phyloP scores from a whole-genome alignment of 2,329 filamentous ascomycete species.

The Colletotrichum zoysiae region DNA sequence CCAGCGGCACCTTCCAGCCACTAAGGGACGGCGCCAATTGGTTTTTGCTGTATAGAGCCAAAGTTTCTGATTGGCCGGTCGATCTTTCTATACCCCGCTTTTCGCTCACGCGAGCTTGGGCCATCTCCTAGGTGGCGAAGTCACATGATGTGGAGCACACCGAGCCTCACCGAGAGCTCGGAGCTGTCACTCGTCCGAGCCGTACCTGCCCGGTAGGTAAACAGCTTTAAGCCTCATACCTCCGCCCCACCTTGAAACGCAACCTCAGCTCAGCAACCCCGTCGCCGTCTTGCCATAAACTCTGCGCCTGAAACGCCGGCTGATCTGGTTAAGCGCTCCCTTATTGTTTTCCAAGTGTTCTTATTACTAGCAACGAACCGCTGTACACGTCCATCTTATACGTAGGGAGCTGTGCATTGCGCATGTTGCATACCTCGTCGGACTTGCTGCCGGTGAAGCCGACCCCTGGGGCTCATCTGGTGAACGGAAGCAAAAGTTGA shows the following conservation, averaged over 20 bases:
- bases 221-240: constrained; percentile 30
- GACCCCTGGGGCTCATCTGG: too few relatives aligned
- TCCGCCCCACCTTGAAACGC: constrained; percentile 29
- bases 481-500: not conserved
- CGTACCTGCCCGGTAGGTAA: not conserved
- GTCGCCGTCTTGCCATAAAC: constrained; percentile 9
- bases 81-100: constrained; percentile 20
- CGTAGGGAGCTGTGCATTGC: too few relatives aligned
- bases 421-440: too few relatives aligned
- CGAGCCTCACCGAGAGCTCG: constrained; percentile 33
- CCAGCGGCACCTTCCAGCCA: constrained; percentile 34
- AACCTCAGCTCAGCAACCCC: constrained; percentile 6
- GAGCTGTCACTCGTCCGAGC: constrained; percentile 29
- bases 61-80: constrained; percentile 24
- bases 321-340: not conserved
- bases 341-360: not conserved
- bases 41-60: constrained; percentile 10
- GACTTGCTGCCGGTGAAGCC: not conserved
- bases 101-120: constrained; percentile 35
- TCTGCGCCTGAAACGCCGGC: constrained; percentile 20
- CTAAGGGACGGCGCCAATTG: constrained; percentile 28
- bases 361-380: not conserved
- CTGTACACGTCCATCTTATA: not conserved
- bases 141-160: constrained; percentile 41
- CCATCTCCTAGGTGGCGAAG: constrained; percentile 19